Base-by-base conservation (phyloP, 306 rosid genomes). In the Hippophae gyantsensis region DNA sequence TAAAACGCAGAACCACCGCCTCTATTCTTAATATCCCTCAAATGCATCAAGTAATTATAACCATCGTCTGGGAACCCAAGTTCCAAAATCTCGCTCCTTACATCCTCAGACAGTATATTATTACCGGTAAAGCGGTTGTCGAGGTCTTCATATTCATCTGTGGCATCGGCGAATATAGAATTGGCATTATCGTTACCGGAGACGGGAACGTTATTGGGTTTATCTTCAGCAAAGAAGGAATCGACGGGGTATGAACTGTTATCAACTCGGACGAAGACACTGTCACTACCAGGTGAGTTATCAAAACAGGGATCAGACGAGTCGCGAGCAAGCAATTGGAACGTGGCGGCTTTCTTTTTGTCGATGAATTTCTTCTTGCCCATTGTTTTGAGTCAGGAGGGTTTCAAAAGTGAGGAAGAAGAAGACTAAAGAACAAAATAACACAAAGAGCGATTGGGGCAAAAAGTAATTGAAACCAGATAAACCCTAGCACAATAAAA, bases 1-100 rank as follows among this genome's bases (percentile, higher is more conserved):
- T 78, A 85, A 66, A 74, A 87, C 0, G 78, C 61, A 2, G 96
- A 76, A 54, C 96, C 96, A n/a, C 82, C 95, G 11, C 98, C 98
- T 14, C 81, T 41, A 47, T 84, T 85, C 77, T 72, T 84, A 50
- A 88, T 92, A 55, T 92, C 92, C 66, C 93, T 66, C 81, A 92
- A 43, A 59, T 88, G 99, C 23, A 6, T 58, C 67, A 92, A 73
- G 77, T 92, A 92, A 71, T 92, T 88, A 60, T 88, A 92, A 50
- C 99, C 95, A 55, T 92, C 99, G 44, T 88, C 95, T 0, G 99
- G 99, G 72, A 83, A 84, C 53, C 99, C 96, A 12, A 92, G 80
- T 44, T 78, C 96, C 60, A 92, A 65, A 78, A 88, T 85, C 75
- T 92, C 86, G 70, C 25, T 85, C 69, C 96, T 78, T 42, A 77